A percentile compares a stretch with the other conserved stretches of the same genome.
phyloP scores from a whole-genome alignment of 2,329 filamentous ascomycete species.

The Nigrograna mackinnonii region DNA sequence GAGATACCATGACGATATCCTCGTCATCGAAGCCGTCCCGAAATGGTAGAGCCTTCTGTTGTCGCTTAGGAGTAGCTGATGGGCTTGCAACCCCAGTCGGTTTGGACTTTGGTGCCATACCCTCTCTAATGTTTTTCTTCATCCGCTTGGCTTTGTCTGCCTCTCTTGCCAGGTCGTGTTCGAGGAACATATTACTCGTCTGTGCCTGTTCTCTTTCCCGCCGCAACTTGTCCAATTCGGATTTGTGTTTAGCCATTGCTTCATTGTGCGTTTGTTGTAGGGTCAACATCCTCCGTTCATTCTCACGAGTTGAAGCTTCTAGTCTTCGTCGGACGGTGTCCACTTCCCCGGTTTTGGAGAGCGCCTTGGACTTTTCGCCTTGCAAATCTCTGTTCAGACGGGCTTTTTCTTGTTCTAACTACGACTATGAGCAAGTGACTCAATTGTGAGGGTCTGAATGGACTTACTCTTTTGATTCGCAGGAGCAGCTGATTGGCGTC shows the following conservation, averaged over 20 bases:
- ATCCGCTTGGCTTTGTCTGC: conserved; percentile 46
- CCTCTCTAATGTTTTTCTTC: conserved; percentile 29
- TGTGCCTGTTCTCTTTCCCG: conserved; percentile 67
- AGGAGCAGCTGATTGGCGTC: conserved; percentile 39
- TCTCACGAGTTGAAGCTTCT: conserved; percentile 63
- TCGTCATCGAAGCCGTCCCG: conserved; percentile 79
- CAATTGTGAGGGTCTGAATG: neutral
- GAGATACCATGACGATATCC: conserved; percentile 60
- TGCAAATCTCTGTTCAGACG: conserved; percentile 44
- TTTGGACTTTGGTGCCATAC: conserved; percentile 22
- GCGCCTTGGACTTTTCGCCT: conserved; percentile 52
- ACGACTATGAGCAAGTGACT: conserved; percentile 17
- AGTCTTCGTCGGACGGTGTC: conserved; percentile 75
- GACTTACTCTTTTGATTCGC: conserved; percentile 45
- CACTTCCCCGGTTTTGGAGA: conserved; percentile 71
- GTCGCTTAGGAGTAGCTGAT: conserved; percentile 62
- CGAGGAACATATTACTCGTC: conserved; percentile 73
- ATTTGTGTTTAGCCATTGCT: conserved; percentile 65
- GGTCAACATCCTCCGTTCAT: conserved; percentile 64
- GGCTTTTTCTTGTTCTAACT: conserved; percentile 49
- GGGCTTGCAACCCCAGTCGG: conserved; percentile 34
- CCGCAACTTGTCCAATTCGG: conserved; percentile 65
- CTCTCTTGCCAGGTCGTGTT: conserved; percentile 71
- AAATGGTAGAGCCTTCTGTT: conserved; percentile 61
- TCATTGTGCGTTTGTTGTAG: conserved; percentile 68